Conservation (phyloP, 2,329 filamentous ascomycete species). For the Claviceps sp. region DNA sequence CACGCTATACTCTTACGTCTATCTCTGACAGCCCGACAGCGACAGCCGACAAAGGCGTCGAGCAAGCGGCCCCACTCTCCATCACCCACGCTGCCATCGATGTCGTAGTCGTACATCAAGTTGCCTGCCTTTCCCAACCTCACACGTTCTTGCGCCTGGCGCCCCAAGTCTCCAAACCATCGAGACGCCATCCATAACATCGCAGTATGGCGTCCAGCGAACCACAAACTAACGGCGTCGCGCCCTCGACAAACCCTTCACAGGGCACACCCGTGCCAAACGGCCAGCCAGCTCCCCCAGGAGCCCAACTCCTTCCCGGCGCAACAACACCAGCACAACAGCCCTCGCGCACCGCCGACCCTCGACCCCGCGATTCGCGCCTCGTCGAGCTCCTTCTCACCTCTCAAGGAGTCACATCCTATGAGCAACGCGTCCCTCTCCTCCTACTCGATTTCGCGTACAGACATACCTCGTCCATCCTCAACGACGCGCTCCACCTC, state of each 20-base stretch:
- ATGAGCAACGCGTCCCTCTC: constrained; percentile 70
- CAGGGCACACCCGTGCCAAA: constrained; percentile 16
- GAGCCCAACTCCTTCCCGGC: neutral
- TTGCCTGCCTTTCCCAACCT: too few relatives aligned
- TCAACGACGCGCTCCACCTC: constrained; percentile 58
- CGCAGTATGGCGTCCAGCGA: constrained; percentile 22
- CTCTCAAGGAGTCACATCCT: constrained; percentile 64
- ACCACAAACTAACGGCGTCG: constrained; percentile 42
- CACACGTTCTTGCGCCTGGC: too few relatives aligned
- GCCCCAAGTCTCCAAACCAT: neutral
- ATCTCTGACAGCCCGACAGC: too few relatives aligned
- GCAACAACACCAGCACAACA: constrained; percentile 14
- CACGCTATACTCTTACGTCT: too few relatives aligned
- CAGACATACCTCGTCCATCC: constrained; percentile 60
- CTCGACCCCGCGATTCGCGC: constrained; percentile 63
- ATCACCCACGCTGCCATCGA: too few relatives aligned
- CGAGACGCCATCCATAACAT: neutral
- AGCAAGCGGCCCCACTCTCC: too few relatives aligned
- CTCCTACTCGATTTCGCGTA: constrained; percentile 80
- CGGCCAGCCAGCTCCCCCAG: constrained; percentile 18
- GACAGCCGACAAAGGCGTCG: too few relatives aligned
- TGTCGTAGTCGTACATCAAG: too few relatives aligned
- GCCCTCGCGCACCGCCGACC: constrained; percentile 26
- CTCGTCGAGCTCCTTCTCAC: constrained; percentile 69
- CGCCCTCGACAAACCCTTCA: constrained; percentile 24